Evolutionary conservation across 1,284 basidiomycete genomes (phyloP).

Genomic region (Pholiota adiposa): DNA sequence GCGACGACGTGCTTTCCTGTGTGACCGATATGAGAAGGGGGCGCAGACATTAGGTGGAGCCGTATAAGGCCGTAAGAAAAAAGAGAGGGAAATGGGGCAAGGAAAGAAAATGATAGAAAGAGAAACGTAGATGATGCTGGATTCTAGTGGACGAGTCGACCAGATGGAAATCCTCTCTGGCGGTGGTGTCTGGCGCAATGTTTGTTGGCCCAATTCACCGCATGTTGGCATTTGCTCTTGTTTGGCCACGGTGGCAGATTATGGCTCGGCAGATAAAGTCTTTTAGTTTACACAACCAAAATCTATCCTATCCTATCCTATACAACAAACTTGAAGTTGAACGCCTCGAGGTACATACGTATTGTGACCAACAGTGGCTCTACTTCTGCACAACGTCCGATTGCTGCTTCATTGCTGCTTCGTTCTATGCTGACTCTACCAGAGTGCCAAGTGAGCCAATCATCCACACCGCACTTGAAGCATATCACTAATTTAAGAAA

Average conservation of each 20-base stretch:
- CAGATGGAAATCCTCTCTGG: conserved; percentile 21
- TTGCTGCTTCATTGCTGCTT: too few relatives aligned
- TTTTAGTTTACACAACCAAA: too few relatives aligned
- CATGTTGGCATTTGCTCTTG: conserved; percentile 27
- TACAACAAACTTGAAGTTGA: too few relatives aligned
- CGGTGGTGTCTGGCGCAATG: conserved; percentile 22
- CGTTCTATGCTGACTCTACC: too few relatives aligned
- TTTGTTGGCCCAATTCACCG: conserved; percentile 28
- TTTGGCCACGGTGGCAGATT: conserved; percentile 28
- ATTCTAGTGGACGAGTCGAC: conserved; percentile 14
- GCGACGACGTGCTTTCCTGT: conserved; percentile 24
- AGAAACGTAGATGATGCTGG: conserved; percentile 18
- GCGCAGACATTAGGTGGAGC: conserved; percentile 39
- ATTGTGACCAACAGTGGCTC: too few relatives aligned
- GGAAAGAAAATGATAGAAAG: conserved; percentile 25
- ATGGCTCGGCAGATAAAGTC: background rate
- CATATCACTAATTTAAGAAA: too few relatives aligned
- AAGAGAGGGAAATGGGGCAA: conserved; percentile 16
- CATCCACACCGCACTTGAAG: too few relatives aligned
- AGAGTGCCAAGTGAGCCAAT: too few relatives aligned
- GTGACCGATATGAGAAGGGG: conserved; percentile 35
- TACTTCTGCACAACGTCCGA: too few relatives aligned
- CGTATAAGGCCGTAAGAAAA: conserved; percentile 19
- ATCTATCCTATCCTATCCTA: too few relatives aligned
- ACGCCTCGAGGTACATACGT: too few relatives aligned